Base-by-base conservation (phyloP, 306 rosid species). In the Rubus parviflorus region DNA sequence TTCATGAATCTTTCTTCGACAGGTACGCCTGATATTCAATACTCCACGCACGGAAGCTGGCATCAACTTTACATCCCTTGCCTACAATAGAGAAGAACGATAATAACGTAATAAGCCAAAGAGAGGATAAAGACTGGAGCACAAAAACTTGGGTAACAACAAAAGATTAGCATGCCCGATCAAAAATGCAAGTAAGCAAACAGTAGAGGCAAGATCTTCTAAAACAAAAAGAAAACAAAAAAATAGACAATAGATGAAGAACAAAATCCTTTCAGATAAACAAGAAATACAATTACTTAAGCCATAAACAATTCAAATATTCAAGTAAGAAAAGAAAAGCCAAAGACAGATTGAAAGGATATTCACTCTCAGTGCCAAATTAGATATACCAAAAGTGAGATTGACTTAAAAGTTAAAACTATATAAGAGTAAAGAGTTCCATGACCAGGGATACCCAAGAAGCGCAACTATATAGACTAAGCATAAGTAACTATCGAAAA, bases 61-160 rank as follows among this genome's bases (percentile, higher is more conserved):
- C 57, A 92, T 52, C 86, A 92, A 81, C 86, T 92, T 95, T 73
- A 90, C 14, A 86, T 95, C 97, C 78, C 99, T 89, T 0, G 97
- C 87, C 99, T 95, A 60, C 42, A 80, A 67, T 53, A 10, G 81
- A 43, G 3, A 41, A 46, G 43, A 49, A 86, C 1, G 45, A 70
- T 40, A 41, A 70, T 75, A 68, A 85, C 8, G 17, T 37, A 12
- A 57, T n/a, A 48, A 30, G 19, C 49, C 60, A 53, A 77, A 8
- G 12, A 40, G 30, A 15, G 57, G 15, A 30, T 19, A 35, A 30
- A 38, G 16, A 37, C 10, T 62, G 68, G 8, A 40, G 4, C 19
- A 63, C 16, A 5, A 14, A 60, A 56, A n/a, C 45, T 70, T 71
- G 20, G 20, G 16, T 22, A 52, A 64, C 51, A 22, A 38, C 42